Percentiles rank a stretch among this genome's conserved stretches.
These are phyloP conservation scores for Boletus fagicola DNA, from an alignment of 768 basidiomycete species.

Conservation along the genomic window DNA sequence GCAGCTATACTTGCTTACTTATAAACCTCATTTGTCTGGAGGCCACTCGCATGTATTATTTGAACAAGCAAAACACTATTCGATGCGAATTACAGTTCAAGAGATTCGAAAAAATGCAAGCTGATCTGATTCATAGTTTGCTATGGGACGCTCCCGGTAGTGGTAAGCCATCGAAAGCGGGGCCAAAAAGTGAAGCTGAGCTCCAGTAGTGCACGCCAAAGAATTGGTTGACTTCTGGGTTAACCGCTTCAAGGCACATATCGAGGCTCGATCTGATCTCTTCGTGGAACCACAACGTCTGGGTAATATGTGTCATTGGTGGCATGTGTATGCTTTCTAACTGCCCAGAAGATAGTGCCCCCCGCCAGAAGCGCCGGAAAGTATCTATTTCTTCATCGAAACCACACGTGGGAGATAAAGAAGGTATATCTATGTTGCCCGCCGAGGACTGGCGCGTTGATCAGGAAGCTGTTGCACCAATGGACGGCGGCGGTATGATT, in stretches of 20 bases:
- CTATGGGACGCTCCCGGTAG: conserved; percentile 65
- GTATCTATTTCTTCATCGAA: conserved; percentile 17
- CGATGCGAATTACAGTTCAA: conserved; percentile 52
- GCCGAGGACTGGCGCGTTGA: conserved; percentile 16
- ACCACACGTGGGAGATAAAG: not conserved
- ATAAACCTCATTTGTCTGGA: conserved; percentile 23
- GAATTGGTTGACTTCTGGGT: conserved; percentile 74
- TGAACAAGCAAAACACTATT: conserved; percentile 56
- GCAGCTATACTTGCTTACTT: not conserved
- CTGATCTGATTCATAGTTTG: conserved; percentile 55
- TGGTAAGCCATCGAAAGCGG: conserved; percentile 43
- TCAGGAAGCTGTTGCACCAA: conserved; percentile 4
- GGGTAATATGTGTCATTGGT: conserved; percentile 13
- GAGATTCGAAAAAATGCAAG: conserved; percentile 53
- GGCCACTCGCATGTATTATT: conserved; percentile 65
- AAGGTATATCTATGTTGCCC: not conserved
- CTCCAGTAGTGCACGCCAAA: conserved; percentile 56
- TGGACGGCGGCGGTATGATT: conserved; percentile 13
- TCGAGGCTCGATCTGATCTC: conserved; percentile 54
- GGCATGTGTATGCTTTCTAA: conserved; percentile 3
- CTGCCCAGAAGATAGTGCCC: conserved; percentile 35
- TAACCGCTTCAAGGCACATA: conserved; percentile 65
- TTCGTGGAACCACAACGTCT: conserved; percentile 1
- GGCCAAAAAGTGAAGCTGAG: conserved; percentile 4
- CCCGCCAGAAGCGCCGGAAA: conserved; percentile 50